phyloP scores from a whole-genome alignment of 495 filamentous ascomycete species.

The Lasiosphaeriaceae sp. region DNA sequence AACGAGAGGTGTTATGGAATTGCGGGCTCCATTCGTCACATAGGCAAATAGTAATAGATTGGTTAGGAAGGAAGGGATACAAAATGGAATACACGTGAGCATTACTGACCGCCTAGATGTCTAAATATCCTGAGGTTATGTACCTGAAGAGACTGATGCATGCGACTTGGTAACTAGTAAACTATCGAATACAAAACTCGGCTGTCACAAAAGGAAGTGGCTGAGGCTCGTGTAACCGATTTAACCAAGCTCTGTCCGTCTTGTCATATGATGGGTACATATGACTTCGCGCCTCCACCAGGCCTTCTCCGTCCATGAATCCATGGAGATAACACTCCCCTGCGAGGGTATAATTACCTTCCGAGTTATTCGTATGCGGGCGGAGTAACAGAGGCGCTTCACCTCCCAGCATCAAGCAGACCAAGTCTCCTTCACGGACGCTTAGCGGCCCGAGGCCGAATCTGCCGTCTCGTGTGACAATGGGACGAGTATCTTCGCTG shows the following conservation, averaged over 20 bases:
- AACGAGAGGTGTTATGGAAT: too few relatives aligned
- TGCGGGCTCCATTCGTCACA: too few relatives aligned
- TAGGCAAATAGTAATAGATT: too few relatives aligned
- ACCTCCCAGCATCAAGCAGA: background rate
- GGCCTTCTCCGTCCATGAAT: background rate
- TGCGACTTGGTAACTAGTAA: too few relatives aligned
- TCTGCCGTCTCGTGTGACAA: background rate
- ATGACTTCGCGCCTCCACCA: background rate
- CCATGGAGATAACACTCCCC: background rate
- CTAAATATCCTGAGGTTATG: too few relatives aligned
- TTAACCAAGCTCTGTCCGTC: background rate
- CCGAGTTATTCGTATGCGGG: background rate
- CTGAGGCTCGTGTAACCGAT: background rate
- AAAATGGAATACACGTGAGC: too few relatives aligned
- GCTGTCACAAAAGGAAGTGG: background rate
- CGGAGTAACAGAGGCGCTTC: background rate
- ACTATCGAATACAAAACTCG: background rate
- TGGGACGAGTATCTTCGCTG: background rate
- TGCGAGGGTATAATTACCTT: background rate
- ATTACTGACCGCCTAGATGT: too few relatives aligned
- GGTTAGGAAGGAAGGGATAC: too few relatives aligned
- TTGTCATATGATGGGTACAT: background rate
- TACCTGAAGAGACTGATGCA: too few relatives aligned
- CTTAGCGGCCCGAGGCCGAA: background rate
- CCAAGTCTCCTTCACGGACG: background rate